A percentile compares a stretch with the other conserved stretches of the same genome.
Evolutionary conservation across 768 basidiomycete genomes (phyloP).

Genomic region (Kwoniella botswanensis): DNA sequence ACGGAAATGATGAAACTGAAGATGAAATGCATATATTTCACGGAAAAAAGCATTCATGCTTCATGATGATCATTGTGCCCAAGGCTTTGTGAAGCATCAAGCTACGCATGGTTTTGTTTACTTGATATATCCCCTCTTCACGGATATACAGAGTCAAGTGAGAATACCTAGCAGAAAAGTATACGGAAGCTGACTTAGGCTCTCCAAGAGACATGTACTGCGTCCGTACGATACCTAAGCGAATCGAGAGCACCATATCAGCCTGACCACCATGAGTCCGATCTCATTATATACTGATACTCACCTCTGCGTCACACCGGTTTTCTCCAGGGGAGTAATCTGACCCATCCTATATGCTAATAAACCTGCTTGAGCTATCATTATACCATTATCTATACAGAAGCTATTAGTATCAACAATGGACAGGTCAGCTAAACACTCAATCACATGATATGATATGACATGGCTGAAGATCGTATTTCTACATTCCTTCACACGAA

Average conservation of each 20-base stretch:
- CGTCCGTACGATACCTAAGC: constrained; percentile 86
- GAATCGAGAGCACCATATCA: background rate
- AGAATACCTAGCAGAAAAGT: background rate
- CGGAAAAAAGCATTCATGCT: background rate
- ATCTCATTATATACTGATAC: no score
- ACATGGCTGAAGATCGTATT: background rate
- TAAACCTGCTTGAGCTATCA: constrained; percentile 98
- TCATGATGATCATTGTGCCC: background rate
- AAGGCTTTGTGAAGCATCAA: no score
- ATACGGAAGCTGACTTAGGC: constrained; percentile 55
- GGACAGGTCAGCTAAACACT: no score
- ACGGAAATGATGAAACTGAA: background rate
- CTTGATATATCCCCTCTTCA: no score
- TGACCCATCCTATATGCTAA: constrained; percentile 90
- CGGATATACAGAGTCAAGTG: no score
- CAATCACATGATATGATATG: background rate
- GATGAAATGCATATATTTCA: background rate
- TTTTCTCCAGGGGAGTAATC: constrained; percentile 74
- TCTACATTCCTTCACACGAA: no score
- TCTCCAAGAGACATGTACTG: constrained; percentile 91
- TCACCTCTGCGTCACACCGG: constrained; percentile 89
- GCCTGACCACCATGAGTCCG: no score
- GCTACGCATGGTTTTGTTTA: no score
- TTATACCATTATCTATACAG: constrained; percentile 99
- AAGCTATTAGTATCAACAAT: constrained; percentile 64